phyloP scores from a whole-genome alignment of 2,329 filamentous ascomycete species.

The Xylaria sp. region DNA sequence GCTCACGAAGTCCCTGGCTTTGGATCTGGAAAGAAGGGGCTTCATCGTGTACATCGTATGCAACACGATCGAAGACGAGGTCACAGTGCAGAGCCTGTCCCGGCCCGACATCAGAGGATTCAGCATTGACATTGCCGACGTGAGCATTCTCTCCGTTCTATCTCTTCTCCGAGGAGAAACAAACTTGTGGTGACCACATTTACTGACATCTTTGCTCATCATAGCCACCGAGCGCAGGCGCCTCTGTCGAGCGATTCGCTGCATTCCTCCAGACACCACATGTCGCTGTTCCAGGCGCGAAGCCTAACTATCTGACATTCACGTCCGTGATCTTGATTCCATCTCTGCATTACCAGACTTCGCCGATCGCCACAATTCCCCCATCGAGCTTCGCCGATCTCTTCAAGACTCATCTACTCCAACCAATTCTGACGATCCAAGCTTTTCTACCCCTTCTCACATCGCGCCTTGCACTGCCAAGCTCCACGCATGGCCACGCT shows the following conservation, averaged over 20 bases:
- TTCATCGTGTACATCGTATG: slow-evolving; percentile 93
- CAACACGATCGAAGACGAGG: slow-evolving; percentile 78
- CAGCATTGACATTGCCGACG: slow-evolving; percentile 75
- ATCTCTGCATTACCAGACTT: slow-evolving; percentile 71
- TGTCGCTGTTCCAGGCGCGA: slow-evolving; percentile 68
- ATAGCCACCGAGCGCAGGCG: slow-evolving; percentile 62
- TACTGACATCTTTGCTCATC: background rate
- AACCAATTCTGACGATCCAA: slow-evolving; percentile 83
- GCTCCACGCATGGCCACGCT: slow-evolving; percentile 34
- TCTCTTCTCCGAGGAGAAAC: background rate
- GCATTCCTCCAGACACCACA: slow-evolving; percentile 69
- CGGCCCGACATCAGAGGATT: slow-evolving; percentile 77
- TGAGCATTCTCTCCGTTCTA: slow-evolving; percentile 37
- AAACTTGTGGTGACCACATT: background rate
- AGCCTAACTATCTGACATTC: slow-evolving; percentile 69
- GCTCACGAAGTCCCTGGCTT: slow-evolving; percentile 72
- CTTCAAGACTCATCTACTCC: slow-evolving; percentile 85
- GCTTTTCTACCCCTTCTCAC: slow-evolving; percentile 78
- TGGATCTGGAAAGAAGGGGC: slow-evolving; percentile 84
- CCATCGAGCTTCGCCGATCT: slow-evolving; percentile 82
- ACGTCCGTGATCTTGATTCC: slow-evolving; percentile 80
- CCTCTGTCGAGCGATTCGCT: slow-evolving; percentile 66
- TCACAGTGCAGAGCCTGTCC: slow-evolving; percentile 68
- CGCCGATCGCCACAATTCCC: slow-evolving; percentile 78
- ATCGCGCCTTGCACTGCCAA: slow-evolving; percentile 44